phyloP scores from a whole-genome alignment of 2,329 filamentous ascomycete genomes.

The Aspergillus calidoustus region DNA sequence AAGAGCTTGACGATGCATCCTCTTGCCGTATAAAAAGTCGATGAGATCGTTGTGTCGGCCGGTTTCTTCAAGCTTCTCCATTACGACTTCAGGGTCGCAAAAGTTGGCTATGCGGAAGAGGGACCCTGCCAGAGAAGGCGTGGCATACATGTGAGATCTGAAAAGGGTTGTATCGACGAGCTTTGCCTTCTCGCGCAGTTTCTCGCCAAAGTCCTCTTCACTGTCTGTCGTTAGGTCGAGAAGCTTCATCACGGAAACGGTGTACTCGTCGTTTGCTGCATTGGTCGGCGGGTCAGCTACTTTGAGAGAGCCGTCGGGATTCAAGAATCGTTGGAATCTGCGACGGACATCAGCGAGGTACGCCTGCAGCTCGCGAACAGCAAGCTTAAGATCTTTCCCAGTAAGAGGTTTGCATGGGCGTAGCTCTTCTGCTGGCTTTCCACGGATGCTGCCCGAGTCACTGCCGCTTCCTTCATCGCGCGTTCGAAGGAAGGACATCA shows the following conservation, averaged over 20 bases:
- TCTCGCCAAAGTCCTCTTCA: conserved; percentile 66
- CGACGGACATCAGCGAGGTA: conserved; percentile 86
- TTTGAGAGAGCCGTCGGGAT: conserved; percentile 59
- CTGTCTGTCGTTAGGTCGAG: conserved; percentile 56
- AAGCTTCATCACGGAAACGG: conserved; percentile 52
- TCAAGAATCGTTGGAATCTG: conserved; percentile 64
- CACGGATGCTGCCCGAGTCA: conserved; percentile 45
- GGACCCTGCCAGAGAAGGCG: conserved; percentile 80
- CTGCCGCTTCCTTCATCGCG: conserved; percentile 45
- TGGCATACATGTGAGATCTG: conserved; percentile 91
- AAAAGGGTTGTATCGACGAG: conserved; percentile 94
- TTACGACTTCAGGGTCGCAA: conserved; percentile 93
- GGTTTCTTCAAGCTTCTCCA: conserved; percentile 86
- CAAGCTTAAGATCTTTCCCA: conserved; percentile 81
- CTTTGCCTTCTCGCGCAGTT: conserved; percentile 75
- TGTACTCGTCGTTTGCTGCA: conserved; percentile 44
- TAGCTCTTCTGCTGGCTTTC: conserved; percentile 35
- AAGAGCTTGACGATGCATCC: conserved; percentile 83
- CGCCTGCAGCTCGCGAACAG: conserved; percentile 80
- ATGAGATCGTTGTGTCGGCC: conserved; percentile 91
- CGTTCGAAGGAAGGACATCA: conserved; percentile 42
- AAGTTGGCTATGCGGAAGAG: conserved; percentile 97
- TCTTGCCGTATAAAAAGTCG: conserved; percentile 97
- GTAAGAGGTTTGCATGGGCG: conserved; percentile 50
- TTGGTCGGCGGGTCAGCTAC: conserved; percentile 35